A percentile compares a stretch with the other conserved stretches of the same genome.
Conservation (phyloP, 2,329 filamentous ascomycete species). For the Dendryphion nanum region DNA sequence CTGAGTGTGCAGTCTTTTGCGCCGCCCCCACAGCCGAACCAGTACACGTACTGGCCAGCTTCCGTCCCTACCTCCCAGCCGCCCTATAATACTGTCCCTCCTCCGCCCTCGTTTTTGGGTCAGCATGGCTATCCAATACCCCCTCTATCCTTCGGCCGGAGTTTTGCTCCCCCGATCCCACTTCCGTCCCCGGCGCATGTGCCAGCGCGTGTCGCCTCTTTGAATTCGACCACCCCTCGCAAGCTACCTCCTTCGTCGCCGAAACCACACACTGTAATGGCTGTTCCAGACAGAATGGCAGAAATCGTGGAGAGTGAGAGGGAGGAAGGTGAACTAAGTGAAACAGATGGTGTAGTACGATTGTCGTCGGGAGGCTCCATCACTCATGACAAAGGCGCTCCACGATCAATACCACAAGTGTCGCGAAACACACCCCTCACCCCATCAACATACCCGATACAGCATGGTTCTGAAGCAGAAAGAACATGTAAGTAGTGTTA, state of each 20-base stretch:
- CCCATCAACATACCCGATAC: too few relatives aligned
- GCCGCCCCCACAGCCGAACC: slow-evolving; percentile 24
- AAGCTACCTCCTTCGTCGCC: slow-evolving; percentile 4
- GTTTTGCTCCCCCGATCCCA: slow-evolving; percentile 1
- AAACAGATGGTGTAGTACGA: slow-evolving; percentile 38
- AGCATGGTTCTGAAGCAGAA: too few relatives aligned
- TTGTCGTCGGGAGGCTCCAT: too few relatives aligned
- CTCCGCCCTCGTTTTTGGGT: slow-evolving; percentile 16
- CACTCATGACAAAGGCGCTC: too few relatives aligned
- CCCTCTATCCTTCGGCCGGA: slow-evolving; percentile 5
- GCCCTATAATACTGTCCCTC: slow-evolving; percentile 3
- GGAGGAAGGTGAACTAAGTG: slow-evolving; percentile 78
- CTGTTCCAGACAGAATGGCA: too few relatives aligned
- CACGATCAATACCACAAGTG: too few relatives aligned
- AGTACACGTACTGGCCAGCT: slow-evolving; percentile 11
- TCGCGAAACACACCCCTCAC: too few relatives aligned
- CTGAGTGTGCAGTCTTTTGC: slow-evolving; percentile 22
- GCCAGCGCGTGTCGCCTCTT: slow-evolving; percentile 3
- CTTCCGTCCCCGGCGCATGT: slow-evolving; percentile 1
- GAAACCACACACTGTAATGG: too few relatives aligned
- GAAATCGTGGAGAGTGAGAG: slow-evolving; percentile 44
- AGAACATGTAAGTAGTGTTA: too few relatives aligned
- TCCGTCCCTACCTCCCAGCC: slow-evolving; percentile 1
- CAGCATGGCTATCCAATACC: slow-evolving; percentile 8
- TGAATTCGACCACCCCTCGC: slow-evolving; percentile 2